A percentile compares a stretch with the other conserved stretches of the same genome.
These are phyloP conservation scores for Agrocybe pediades DNA, from an alignment of 768 basidiomycete species.

Conservation along the genomic window DNA sequence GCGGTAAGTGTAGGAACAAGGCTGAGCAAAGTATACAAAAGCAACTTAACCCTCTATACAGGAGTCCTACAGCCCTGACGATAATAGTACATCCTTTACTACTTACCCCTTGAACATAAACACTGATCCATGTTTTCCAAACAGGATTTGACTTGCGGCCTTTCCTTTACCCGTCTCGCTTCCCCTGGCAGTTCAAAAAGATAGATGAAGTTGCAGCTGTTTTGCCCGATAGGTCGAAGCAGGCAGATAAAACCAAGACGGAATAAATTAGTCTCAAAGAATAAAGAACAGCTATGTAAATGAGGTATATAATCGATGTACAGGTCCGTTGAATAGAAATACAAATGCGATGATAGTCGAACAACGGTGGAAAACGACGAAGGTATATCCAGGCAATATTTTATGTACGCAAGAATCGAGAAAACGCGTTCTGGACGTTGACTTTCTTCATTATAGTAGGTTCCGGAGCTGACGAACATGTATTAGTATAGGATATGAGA, in stretches of 20 bases:
- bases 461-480: conserved; percentile 57
- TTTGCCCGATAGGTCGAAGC: conserved; percentile 69
- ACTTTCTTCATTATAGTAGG: conserved; percentile 94
- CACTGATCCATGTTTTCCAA: conserved; percentile 15
- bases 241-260: conserved; percentile 46
- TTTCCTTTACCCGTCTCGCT: conserved; percentile 93
- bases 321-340: conserved; percentile 18
- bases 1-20: conserved; percentile 58
- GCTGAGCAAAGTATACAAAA: not conserved
- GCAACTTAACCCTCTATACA: conserved; percentile 29
- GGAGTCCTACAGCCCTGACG: conserved; percentile 97
- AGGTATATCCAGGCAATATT: not conserved
- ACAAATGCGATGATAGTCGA: conserved; percentile 13
- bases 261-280: conserved; percentile 32
- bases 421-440: conserved; percentile 71
- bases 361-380: conserved; percentile 1
- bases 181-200: conserved; percentile 96
- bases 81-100: conserved; percentile 71
- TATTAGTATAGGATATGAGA: not conserved
- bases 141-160: conserved; percentile 93
- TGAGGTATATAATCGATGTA: conserved; percentile 18
- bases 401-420: conserved; percentile 68
- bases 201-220: conserved; percentile 85
- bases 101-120: not conserved
- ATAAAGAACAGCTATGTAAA: conserved; percentile 15